These are phyloP conservation scores for Deinandra increscens DNA, from an alignment of 129 eudicot species.

Conservation along the genomic window DNA sequence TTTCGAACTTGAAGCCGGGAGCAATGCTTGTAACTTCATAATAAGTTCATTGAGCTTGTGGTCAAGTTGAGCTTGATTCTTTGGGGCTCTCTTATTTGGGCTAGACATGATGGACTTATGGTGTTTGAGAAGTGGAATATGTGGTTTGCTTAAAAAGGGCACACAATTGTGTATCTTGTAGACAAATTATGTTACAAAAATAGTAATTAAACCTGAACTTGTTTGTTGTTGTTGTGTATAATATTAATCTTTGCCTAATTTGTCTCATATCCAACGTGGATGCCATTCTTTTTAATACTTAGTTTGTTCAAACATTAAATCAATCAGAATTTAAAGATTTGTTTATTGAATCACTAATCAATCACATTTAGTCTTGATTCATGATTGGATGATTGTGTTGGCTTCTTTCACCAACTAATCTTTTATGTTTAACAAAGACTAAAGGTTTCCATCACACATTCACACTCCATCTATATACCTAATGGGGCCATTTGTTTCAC, in stretches of 20 bases:
- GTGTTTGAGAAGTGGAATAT: neutral
- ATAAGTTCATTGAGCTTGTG: conserved; percentile 13
- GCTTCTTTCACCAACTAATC: conserved; percentile 6
- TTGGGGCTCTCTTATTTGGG: neutral
- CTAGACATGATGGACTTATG: conserved; percentile 23
- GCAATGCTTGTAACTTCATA: conserved; percentile 22
- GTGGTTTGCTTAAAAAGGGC: conserved; percentile 13
- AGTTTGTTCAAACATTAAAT: neutral
- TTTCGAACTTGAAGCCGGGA: conserved; percentile 20
- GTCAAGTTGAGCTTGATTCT: neutral
- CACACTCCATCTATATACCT: no score
- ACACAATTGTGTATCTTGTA: conserved; percentile 11
- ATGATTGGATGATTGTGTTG: conserved; percentile 8
- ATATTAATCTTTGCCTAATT: neutral
- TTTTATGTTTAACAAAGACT: neutral
- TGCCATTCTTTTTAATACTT: neutral
- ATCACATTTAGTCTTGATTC: neutral
- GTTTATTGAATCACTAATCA: conserved; percentile 1
- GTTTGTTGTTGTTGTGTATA: conserved; percentile 21
- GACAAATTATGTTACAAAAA: conserved; percentile 25
- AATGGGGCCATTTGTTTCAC: no score
- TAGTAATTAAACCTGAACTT: neutral
- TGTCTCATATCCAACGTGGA: conserved; percentile 10
- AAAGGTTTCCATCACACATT: no score
- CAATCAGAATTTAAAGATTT: neutral